Evolutionary conservation across 139 green algal genomes (phyloP).

Genomic region (Coelastrella sp.): DNA sequence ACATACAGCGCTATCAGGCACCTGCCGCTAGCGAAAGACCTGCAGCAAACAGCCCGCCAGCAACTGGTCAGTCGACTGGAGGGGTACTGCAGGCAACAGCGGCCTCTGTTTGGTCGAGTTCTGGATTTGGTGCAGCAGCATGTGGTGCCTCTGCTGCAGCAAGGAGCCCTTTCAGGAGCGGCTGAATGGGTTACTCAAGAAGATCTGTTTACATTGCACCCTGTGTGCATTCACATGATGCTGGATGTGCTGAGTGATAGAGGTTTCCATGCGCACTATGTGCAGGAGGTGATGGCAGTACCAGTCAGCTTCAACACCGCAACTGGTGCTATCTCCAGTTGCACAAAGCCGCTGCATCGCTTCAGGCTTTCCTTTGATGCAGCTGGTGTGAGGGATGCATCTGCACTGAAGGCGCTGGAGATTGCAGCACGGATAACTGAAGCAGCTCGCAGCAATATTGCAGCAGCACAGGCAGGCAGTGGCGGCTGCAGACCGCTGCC

Average conservation of each 20-base stretch:
- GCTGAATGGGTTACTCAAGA: constrained; percentile 79
- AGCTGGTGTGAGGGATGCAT: constrained; percentile 3
- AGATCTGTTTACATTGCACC: constrained; percentile 69
- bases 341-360: constrained; percentile 17
- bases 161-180: constrained; percentile 82
- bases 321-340: background rate
- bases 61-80: constrained; percentile 86
- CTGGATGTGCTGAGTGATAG: constrained; percentile 89
- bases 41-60: constrained; percentile 83
- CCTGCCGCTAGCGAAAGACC: constrained; percentile 82
- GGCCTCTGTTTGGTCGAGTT: constrained; percentile 78
- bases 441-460: constrained; percentile 3
- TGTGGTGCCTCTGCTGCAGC: constrained; percentile 85
- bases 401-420: constrained; percentile 43
- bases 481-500: background rate
- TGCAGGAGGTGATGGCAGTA: constrained; percentile 15
- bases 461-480: background rate
- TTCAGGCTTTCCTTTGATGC: constrained; percentile 41
- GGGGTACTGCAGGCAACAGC: constrained; percentile 69
- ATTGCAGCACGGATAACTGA: constrained; percentile 53
- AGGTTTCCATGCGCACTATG: constrained; percentile 47
- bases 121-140: constrained; percentile 84
- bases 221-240: constrained; percentile 80
- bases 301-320: background rate
- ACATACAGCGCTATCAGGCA: constrained; percentile 74